Conservation (phyloP, 2,329 filamentous ascomycete species). For the Rugonectria rugulosa region DNA sequence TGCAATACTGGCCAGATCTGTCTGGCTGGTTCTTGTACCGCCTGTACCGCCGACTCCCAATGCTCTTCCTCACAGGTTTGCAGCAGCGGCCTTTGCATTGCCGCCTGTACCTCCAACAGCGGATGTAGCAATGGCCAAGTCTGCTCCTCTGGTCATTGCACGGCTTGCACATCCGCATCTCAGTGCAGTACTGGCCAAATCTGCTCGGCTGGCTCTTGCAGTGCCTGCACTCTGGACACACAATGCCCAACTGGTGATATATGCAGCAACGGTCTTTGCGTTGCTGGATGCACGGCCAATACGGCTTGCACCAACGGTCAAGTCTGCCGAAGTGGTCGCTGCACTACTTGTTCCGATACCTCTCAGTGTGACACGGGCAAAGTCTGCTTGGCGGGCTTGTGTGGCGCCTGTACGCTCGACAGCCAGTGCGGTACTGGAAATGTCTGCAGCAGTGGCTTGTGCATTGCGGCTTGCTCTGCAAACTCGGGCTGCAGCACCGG, state of each 20-base stretch:
- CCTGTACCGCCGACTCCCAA: not conserved
- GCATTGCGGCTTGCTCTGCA: constrained; percentile 5
- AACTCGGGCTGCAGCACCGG: constrained; percentile 15
- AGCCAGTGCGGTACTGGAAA: constrained; percentile 9
- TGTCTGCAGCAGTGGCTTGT: constrained; percentile 13
- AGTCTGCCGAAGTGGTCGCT: constrained; percentile 9
- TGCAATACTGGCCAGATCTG: constrained; percentile 10
- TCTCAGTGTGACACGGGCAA: constrained; percentile 8
- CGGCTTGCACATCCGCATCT: not conserved
- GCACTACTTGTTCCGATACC: constrained; percentile 5
- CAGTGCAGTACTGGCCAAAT: constrained; percentile 15
- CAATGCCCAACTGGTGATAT: constrained; percentile 15
- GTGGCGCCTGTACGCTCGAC: constrained; percentile 2
- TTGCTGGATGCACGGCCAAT: constrained; percentile 2
- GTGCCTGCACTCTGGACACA: constrained; percentile 1
- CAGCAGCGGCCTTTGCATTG: constrained; percentile 12
- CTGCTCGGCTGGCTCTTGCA: constrained; percentile 12
- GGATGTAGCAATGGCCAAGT: constrained; percentile 10
- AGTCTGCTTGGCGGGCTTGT: constrained; percentile 5
- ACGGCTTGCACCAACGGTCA: constrained; percentile 11
- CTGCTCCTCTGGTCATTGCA: not conserved
- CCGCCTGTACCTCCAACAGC: constrained; percentile 7
- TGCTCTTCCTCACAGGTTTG: constrained; percentile 6
- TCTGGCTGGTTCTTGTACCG: not conserved
- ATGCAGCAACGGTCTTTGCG: constrained; percentile 14